Evolutionary conservation across 331 rosid genomes (phyloP).

Genomic region (Acacia concinna): DNA sequence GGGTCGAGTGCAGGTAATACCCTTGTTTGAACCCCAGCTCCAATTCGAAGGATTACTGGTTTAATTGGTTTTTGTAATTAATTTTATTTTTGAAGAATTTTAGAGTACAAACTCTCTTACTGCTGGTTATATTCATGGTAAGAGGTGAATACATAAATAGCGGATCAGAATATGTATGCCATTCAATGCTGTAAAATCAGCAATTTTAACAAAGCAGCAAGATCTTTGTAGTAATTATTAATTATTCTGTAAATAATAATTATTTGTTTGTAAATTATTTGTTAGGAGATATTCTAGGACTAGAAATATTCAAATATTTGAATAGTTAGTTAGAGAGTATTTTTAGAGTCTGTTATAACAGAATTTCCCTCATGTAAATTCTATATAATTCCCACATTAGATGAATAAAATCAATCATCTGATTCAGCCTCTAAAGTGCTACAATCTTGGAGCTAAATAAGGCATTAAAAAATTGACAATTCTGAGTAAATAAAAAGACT

Average conservation of each 20-base stretch:
- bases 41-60: conserved; percentile 10
- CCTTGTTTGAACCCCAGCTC: conserved; percentile 5
- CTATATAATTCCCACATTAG: no score
- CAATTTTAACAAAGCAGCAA: not conserved
- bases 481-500: not conserved
- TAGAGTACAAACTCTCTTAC: not conserved
- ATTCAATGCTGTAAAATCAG: not conserved
- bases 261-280: no score
- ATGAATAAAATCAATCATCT: no score
- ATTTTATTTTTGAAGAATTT: not conserved
- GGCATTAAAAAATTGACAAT: not conserved
- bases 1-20: conserved; percentile 99
- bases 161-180: not conserved
- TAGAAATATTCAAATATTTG: no score
- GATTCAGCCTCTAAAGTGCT: no score
- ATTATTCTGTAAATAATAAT: no score
- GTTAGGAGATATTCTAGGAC: no score
- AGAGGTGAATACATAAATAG: not conserved
- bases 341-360: no score
- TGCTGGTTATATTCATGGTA: not conserved
- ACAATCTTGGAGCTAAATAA: not conserved
- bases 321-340: no score
- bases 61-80: not conserved
- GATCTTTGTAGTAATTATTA: no score
- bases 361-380: no score